These are phyloP conservation scores for Saprolegnia parasitica DNA, from an alignment of 352 stramenopile species.

Conservation along the genomic window DNA sequence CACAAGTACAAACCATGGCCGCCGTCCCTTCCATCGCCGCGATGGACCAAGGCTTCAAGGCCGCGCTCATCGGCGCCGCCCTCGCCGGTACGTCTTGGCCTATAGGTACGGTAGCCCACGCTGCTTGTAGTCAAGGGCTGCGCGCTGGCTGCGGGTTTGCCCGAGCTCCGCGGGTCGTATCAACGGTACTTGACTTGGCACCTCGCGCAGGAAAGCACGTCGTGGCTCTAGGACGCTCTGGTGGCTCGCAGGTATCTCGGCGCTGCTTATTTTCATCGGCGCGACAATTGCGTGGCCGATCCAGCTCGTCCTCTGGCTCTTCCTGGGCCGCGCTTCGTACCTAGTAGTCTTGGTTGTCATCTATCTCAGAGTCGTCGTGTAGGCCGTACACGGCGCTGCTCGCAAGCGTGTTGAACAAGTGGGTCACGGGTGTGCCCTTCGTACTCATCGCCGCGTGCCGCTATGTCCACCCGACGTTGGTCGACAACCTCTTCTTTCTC, in stretches of 20 bases:
- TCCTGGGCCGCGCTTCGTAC: not conserved
- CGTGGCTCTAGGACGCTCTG: not conserved
- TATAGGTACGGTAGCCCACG: not conserved
- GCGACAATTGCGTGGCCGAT: slow-evolving; percentile 2
- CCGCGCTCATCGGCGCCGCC: not conserved
- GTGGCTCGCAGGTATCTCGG: not conserved
- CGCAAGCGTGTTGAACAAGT: not conserved
- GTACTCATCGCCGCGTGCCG: not conserved
- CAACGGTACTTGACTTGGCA: no score
- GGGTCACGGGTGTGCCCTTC: slow-evolving; percentile 2
- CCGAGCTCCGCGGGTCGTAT: not conserved
- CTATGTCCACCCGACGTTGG: slow-evolving; percentile 11
- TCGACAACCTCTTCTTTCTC: slow-evolving; percentile 17
- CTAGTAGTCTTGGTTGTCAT: not conserved
- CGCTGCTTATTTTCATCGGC: not conserved
- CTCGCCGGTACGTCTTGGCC: not conserved
- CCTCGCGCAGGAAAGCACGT: no score
- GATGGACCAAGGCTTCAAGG: not conserved
- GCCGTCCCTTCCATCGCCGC: not conserved
- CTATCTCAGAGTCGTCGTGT: not conserved
- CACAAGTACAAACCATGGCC: no score
- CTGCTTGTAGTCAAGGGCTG: not conserved
- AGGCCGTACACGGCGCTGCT: not conserved
- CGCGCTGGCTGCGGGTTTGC: not conserved
- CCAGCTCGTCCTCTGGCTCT: slow-evolving; percentile 7